phyloP scores from a whole-genome alignment of 768 basidiomycete genomes.

The Pisolithus orientalis region DNA sequence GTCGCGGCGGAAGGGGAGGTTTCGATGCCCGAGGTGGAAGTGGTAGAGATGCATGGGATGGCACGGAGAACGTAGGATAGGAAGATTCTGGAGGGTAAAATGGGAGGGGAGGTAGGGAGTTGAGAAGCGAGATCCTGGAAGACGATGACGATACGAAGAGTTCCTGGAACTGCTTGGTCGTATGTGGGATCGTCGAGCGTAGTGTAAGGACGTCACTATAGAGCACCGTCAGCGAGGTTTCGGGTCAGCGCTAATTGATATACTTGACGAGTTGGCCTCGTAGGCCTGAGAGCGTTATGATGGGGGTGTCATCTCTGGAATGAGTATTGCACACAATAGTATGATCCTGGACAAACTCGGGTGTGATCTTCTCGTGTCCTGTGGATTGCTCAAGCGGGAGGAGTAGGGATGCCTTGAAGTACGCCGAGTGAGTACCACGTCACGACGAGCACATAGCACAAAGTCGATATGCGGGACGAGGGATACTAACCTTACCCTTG shows the following conservation, averaged over 20 bases:
- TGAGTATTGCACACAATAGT: conserved; percentile 58
- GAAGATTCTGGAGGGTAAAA: conserved; percentile 26
- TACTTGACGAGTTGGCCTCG: conserved; percentile 65
- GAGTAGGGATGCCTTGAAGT: conserved; percentile 67
- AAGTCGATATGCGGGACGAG: not conserved
- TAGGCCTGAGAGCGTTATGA: conserved; percentile 81
- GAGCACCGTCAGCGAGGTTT: conserved; percentile 23
- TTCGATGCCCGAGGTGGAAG: conserved; percentile 29
- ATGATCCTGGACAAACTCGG: conserved; percentile 82
- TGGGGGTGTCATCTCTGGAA: conserved; percentile 37
- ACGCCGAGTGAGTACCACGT: not conserved
- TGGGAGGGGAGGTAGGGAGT: conserved; percentile 53
- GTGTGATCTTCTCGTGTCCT: conserved; percentile 50
- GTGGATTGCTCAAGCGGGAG: conserved; percentile 62
- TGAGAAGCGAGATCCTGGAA: conserved; percentile 30
- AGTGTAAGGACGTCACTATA: conserved; percentile 35
- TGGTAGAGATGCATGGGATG: conserved; percentile 34
- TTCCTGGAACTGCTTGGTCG: conserved; percentile 37
- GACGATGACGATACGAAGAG: conserved; percentile 27
- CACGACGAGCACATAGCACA: not conserved
- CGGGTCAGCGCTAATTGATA: conserved; percentile 24
- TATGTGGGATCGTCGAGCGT: conserved; percentile 36
- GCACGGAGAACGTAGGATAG: conserved; percentile 45
- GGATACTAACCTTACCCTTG: conserved; percentile 55
- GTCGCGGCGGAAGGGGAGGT: conserved; percentile 34